Conservation (phyloP, 2,329 filamentous ascomycete genomes). For the Aspergillus sp. region DNA sequence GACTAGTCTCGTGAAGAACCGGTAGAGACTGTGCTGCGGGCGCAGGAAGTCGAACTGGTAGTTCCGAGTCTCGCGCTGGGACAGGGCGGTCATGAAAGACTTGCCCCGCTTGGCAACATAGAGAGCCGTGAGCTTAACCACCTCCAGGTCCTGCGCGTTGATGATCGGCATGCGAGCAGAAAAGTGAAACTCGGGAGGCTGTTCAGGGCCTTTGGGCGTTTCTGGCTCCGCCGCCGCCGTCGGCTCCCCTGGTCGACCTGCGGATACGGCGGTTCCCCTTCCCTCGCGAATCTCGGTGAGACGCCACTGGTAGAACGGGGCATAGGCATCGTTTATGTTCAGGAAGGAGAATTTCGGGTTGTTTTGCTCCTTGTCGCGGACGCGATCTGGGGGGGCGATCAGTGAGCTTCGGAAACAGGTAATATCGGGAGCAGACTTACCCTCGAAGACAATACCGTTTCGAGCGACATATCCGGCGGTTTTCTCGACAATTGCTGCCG, state of each 20-base stretch:
- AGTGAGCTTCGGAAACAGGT: not conserved
- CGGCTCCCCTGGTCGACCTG: constrained; percentile 61
- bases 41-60: constrained; percentile 94
- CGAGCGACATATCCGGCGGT: constrained; percentile 83
- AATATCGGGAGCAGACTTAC: constrained; percentile 19
- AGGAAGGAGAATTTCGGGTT: constrained; percentile 93
- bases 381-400: constrained; percentile 47
- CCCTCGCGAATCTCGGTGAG: constrained; percentile 77
- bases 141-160: constrained; percentile 79
- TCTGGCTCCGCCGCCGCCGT: constrained; percentile 44
- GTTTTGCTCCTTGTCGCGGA: constrained; percentile 71
- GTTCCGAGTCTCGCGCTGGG: constrained; percentile 80
- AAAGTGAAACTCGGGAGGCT: constrained; percentile 82
- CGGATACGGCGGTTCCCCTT: constrained; percentile 66
- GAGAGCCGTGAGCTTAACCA: constrained; percentile 67
- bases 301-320: constrained; percentile 84
- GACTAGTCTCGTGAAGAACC: constrained; percentile 84
- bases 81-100: constrained; percentile 80
- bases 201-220: constrained; percentile 71
- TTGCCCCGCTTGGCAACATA: constrained; percentile 91
- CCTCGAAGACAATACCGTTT: constrained; percentile 59
- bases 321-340: constrained; percentile 68
- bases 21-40: constrained; percentile 90
- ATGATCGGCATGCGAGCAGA: constrained; percentile 96
- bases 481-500: constrained; percentile 68